A percentile compares a stretch with the other conserved stretches of the same genome.
These are phyloP conservation scores for Selaginella moellendorffii DNA, from an alignment of 75 land plant species.

Conservation along the genomic window DNA sequence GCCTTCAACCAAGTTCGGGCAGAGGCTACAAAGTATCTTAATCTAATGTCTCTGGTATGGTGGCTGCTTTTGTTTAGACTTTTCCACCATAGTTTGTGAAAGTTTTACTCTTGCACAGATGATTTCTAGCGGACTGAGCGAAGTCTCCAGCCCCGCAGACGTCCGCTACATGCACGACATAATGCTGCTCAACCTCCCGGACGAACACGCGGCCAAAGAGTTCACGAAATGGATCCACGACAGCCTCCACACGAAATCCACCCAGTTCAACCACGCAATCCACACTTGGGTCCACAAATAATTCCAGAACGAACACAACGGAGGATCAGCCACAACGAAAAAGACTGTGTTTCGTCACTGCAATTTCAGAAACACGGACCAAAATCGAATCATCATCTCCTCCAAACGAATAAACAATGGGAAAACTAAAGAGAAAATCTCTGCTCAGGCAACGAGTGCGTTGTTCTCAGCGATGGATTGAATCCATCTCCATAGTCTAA, in stretches of 20 bases:
- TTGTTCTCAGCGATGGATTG: neutral
- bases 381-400: neutral
- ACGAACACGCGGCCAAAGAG: slow-evolving; percentile 5
- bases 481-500: neutral
- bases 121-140: slow-evolving; percentile 9
- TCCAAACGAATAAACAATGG: neutral
- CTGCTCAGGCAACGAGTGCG: neutral
- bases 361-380: neutral
- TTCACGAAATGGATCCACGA: slow-evolving; percentile 10
- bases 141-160: neutral
- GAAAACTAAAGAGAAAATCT: neutral
- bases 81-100: neutral
- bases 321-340: neutral
- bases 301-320: neutral
- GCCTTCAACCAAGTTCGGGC: slow-evolving; percentile 13
- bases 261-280: slow-evolving; percentile 10
- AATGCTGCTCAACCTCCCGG: neutral
- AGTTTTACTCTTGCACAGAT: neutral
- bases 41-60: slow-evolving; percentile 8
- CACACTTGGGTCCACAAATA: slow-evolving; percentile 5
- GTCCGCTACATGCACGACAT: slow-evolving; percentile 8
- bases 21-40: slow-evolving; percentile 3
- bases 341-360: neutral
- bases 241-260: slow-evolving; percentile 9
- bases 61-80: neutral